These are phyloP conservation scores for Bromus sterilis DNA, from an alignment of 176 grass and related monocot genomes.

Conservation along the genomic window DNA sequence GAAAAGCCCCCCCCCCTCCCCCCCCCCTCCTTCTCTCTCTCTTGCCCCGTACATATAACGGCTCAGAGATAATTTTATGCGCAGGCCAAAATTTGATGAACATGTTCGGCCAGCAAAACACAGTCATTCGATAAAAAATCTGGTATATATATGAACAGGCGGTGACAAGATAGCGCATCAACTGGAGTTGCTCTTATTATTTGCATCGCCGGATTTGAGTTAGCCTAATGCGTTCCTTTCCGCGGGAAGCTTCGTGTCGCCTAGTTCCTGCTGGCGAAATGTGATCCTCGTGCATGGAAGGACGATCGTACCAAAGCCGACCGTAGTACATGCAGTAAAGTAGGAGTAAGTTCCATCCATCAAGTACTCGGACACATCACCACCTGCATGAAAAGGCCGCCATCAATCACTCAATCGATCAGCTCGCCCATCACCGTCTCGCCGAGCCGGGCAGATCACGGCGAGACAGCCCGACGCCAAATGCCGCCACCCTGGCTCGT, in stretches of 20 bases:
- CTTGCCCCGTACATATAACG: too few relatives aligned
- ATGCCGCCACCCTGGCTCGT: constrained; percentile 22
- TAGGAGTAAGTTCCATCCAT: neutral
- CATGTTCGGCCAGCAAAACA: too few relatives aligned
- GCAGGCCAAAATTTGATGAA: too few relatives aligned
- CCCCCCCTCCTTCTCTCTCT: too few relatives aligned
- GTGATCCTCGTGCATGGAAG: constrained; percentile 6
- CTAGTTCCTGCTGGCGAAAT: neutral
- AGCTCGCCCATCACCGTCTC: neutral
- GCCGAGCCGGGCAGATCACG: neutral
- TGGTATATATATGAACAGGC: too few relatives aligned
- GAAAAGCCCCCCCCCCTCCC: too few relatives aligned
- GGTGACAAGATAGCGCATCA: too few relatives aligned
- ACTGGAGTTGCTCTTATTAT: too few relatives aligned
- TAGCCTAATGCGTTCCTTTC: neutral
- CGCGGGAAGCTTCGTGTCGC: neutral
- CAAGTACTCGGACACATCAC: neutral
- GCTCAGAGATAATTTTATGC: too few relatives aligned
- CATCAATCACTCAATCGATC: neutral
- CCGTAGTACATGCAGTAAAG: neutral
- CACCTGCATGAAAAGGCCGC: neutral
- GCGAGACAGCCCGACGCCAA: neutral
- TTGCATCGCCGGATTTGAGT: too few relatives aligned
- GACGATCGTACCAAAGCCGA: constrained; percentile 2
- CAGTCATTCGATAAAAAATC: too few relatives aligned